Conservation (phyloP, 2,329 filamentous ascomycete genomes). For the Colletotrichum orbiculare region DNA sequence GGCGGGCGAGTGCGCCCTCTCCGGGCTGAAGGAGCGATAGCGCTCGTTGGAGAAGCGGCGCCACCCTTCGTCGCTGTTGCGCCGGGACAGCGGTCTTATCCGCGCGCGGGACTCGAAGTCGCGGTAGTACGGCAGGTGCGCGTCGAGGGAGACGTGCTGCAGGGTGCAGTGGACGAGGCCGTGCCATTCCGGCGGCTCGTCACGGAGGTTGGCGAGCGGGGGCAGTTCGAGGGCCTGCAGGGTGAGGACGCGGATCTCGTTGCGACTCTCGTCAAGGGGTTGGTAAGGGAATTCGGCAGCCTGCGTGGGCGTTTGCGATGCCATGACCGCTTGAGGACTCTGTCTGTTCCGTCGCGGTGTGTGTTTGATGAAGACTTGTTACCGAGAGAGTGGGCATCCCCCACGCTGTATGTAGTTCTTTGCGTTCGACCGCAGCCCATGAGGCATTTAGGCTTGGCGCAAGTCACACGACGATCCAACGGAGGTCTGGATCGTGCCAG, state of each 20-base stretch:
- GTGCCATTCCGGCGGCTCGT: slow-evolving; percentile 28
- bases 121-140: slow-evolving; percentile 17
- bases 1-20: slow-evolving; percentile 14
- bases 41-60: slow-evolving; percentile 23
- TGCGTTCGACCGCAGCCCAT: not conserved
- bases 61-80: slow-evolving; percentile 26
- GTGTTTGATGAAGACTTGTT: not conserved
- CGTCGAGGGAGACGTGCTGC: slow-evolving; percentile 23
- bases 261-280: slow-evolving; percentile 11
- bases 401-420: too few relatives aligned
- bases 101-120: slow-evolving; percentile 8
- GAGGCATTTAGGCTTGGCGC: slow-evolving; percentile 17
- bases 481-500: too few relatives aligned
- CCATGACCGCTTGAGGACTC: not conserved
- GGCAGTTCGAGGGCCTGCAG: slow-evolving; percentile 21
- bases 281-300: not conserved
- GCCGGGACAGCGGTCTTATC: slow-evolving; percentile 2
- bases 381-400: not conserved
- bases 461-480: not conserved
- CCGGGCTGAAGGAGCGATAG: slow-evolving; percentile 17
- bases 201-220: slow-evolving; percentile 16
- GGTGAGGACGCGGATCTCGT: slow-evolving; percentile 27
- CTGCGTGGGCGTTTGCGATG: not conserved
- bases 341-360: too few relatives aligned
- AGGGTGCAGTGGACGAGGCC: slow-evolving; percentile 25